Base-by-base conservation (phyloP, 2,329 filamentous ascomycete genomes). In the Penicillium freii region DNA sequence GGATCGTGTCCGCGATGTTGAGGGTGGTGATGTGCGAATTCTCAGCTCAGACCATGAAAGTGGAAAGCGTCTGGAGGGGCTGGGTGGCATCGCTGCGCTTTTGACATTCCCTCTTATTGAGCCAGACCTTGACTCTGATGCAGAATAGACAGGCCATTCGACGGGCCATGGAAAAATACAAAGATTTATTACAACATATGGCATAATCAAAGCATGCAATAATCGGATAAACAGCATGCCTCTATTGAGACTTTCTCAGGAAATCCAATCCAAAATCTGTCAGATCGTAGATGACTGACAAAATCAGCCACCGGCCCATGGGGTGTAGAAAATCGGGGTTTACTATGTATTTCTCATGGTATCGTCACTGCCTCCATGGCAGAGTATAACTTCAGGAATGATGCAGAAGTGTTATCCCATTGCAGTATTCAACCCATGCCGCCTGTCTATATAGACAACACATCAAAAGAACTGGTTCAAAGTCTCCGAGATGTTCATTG, bases 21-120 rank as follows among this genome's bases (percentile, higher is more conserved):
- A 91, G 62, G 94, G 93, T 5, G 94, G 93, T 1, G 92, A 97
- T 63, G 90, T 91, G 0, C 82, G 90, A 53, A 85, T 97, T n/a
- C 77, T 97, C 29, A 97, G 93, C 73, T 92, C 90, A 67, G 89
- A 95, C 69, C 93, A 97, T 73, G 93, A 97, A 78, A 97, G 92
- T 72, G 94, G 94, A 0, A 88, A 89, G 77, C 81, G 92, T 58
- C 76, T 99, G 15, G 90, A 92, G 64, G 89, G 87, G 13, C 73
- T 97, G 59, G 92, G 94, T 1, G 90, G 92, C 19, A 88, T 99
- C 60, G 94, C 93, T 17, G 92, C 92, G 1, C 88, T 97, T 29
- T 78, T 97, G 62, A 97, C 93, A 13, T 99, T 92, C 72, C 92
- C 94, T 0, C 82, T 97, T 38, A 78, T 84, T 19, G 92, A 95